Evolutionary conservation across 306 rosid species (phyloP).

Genomic region (Ceratonia siliqua): DNA sequence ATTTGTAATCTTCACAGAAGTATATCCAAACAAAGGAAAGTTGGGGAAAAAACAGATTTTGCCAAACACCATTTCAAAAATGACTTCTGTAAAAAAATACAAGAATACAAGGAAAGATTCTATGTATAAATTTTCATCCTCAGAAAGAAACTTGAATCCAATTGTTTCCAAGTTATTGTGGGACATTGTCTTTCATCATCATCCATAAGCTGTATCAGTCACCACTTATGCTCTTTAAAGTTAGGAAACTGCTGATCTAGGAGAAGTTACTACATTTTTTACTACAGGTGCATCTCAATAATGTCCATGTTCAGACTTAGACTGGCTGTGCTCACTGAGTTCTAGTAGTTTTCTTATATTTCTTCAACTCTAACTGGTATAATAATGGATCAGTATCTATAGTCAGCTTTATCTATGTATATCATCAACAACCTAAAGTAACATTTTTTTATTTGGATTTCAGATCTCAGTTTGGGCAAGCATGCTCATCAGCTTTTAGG

Average conservation of each 20-base stretch:
- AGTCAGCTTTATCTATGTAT: background rate
- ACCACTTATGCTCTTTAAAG: background rate
- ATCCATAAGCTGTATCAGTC: background rate
- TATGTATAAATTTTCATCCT: background rate
- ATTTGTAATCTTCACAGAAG: constrained; percentile 7
- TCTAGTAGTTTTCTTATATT: background rate
- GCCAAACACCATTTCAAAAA: background rate
- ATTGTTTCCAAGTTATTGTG: background rate
- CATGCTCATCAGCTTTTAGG: background rate
- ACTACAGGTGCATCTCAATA: constrained; percentile 8
- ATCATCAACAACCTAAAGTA: background rate
- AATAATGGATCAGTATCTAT: background rate
- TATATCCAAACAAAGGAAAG: constrained; percentile 14
- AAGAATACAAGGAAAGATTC: background rate
- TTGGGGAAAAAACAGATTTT: background rate
- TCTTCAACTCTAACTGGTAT: constrained; percentile 8
- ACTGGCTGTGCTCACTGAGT: background rate
- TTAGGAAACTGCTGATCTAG: background rate
- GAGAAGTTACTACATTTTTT: background rate
- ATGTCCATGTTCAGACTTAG: constrained; percentile 23
- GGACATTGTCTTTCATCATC: background rate
- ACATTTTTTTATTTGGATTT: background rate
- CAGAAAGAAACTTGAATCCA: background rate
- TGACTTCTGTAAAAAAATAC: background rate
- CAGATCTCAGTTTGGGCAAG: constrained; percentile 10